Evolutionary conservation across 78 protist species (phyloP).

Genomic region (Trichosphaerium sp.): DNA sequence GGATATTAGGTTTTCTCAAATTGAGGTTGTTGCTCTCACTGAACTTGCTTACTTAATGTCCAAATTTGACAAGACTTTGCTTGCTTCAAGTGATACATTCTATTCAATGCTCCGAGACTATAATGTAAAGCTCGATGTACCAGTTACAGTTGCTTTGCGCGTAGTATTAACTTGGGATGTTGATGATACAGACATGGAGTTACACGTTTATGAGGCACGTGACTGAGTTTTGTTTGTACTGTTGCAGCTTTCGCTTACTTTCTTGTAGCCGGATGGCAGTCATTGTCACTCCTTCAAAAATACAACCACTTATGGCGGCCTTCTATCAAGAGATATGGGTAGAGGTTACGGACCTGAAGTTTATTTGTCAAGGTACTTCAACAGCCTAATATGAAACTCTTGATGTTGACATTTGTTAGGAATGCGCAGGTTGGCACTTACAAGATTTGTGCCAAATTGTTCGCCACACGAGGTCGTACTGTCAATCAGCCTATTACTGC

Average conservation of each 20-base stretch:
- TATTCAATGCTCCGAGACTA: too few species aligned
- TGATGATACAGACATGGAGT: background rate
- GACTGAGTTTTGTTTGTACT: background rate
- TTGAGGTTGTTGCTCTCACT: background rate
- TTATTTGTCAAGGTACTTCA: too few species aligned
- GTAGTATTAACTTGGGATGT: background rate
- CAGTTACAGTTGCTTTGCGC: background rate
- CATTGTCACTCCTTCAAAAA: background rate
- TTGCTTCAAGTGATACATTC: too few species aligned
- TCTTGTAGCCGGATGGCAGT: background rate
- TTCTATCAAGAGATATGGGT: background rate
- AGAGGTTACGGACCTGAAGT: background rate
- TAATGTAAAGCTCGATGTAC: background rate
- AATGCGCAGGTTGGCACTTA: too few species aligned
- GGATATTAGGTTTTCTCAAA: background rate
- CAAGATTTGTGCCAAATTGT: too few species aligned
- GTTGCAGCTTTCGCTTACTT: background rate
- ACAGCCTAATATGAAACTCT: too few species aligned
- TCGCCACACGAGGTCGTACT: too few species aligned
- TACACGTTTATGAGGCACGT: background rate
- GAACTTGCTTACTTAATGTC: too few species aligned
- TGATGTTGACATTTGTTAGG: too few species aligned
- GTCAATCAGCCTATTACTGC: too few species aligned
- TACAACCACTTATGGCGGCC: background rate
- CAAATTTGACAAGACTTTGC: too few species aligned